Base-by-base conservation (phyloP, 2,329 filamentous ascomycete species). In the Ciborinia camelliae region DNA sequence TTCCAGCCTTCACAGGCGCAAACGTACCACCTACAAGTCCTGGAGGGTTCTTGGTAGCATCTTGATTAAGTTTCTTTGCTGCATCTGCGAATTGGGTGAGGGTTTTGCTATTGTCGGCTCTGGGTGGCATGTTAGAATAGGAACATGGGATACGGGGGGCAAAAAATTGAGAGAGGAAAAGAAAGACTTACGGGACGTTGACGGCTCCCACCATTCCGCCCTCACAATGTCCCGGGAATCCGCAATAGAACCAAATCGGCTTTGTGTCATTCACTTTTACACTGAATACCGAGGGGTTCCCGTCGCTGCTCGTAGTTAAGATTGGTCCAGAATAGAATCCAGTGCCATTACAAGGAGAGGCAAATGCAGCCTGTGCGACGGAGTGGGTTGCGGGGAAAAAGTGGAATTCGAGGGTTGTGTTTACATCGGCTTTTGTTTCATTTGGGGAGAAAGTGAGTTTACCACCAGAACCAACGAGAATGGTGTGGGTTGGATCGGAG, bases 371-470 rank as follows among this genome's bases (percentile, higher is more conserved):
- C 68, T 79, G 75, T 2, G 76, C 78, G 50, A 85, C 76, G 23
- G 79, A 79, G 78, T 85, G 83, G 75, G 81, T 83, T 65, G 69
- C 72, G 10, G 82, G 79, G 67, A 79, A 80, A 77, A 81, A 86
- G 71, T 82, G 80, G 77, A 81, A 86, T 75, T 85, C 82, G 65
- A 86, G 73, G 4, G 81, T 68, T 66, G 84, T 81, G 65, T 82
- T 83, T 9, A 79, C 65, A 14, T 76, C 73, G 23, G 83, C 84
- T 3, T 77, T 78, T 48, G 84, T 75, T 68, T 78, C 80, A 67
- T 80, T 76, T 1, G 84, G 84, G 57, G 79, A 77, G 74, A 85
- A 86, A 57, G 71, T 73, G 39, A 85, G 77, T 32, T 59, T 20
- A 9, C 69, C 71, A 32, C 66, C 63, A 12, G 66, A 65, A 9